These are phyloP conservation scores for Picea glauca DNA, from an alignment of 75 land plant species.

Conservation along the genomic window DNA sequence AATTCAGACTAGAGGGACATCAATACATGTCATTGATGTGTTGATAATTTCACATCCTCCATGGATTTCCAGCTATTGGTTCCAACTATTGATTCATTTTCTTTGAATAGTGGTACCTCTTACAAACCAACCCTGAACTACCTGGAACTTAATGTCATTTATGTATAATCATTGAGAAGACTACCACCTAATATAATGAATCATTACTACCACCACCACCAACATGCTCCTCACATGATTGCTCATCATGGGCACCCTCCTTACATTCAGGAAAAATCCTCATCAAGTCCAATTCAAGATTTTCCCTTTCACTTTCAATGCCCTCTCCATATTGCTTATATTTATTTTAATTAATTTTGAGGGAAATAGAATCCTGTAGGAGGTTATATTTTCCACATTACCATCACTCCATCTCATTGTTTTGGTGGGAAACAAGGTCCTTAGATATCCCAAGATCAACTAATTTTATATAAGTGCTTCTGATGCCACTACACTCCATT, in stretches of 20 bases:
- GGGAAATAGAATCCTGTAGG: not conserved
- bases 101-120: too few species aligned
- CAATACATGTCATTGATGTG: too few species aligned
- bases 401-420: not conserved
- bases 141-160: too few species aligned
- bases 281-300: not conserved
- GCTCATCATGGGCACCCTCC: conserved; percentile 10
- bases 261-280: not conserved
- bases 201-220: conserved; percentile 2
- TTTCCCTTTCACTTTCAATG: not conserved
- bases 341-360: not conserved
- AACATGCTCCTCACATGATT: not conserved
- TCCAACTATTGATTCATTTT: too few species aligned
- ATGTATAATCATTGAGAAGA: too few species aligned
- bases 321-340: not conserved
- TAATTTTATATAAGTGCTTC: not conserved
- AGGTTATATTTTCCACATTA: not conserved
- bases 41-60: too few species aligned
- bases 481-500: not conserved
- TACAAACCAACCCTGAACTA: too few species aligned
- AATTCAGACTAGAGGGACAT: too few species aligned
- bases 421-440: not conserved
- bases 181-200: not conserved
- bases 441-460: not conserved
- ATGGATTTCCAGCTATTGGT: too few species aligned